Evolutionary conservation across 1,139 yeast species (phyloP).

Genomic region (Candida smagusa): DNA sequence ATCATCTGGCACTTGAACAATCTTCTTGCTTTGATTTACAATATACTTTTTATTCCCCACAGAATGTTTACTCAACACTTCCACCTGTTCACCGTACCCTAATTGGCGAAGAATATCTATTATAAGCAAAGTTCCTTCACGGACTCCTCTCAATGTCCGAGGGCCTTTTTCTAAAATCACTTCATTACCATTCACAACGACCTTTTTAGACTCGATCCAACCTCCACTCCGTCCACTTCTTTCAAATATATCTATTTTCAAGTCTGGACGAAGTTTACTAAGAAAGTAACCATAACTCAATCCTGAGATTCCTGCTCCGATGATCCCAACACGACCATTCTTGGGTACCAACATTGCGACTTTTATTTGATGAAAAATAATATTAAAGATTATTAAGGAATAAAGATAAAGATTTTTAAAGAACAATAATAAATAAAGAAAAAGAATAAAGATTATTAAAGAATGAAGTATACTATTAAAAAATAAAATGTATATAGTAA

Average conservation of each 20-base stretch:
- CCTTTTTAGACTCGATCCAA: constrained; percentile 57
- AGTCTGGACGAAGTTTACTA: constrained; percentile 65
- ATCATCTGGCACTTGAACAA: constrained; percentile 57
- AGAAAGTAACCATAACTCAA: constrained; percentile 75
- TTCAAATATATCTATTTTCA: constrained; percentile 63
- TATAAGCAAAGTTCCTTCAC: constrained; percentile 60
- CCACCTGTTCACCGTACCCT: constrained; percentile 39
- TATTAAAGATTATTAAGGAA: too few species aligned
- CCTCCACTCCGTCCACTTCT: constrained; percentile 63
- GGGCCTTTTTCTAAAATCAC: constrained; percentile 68
- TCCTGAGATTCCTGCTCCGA: constrained; percentile 91
- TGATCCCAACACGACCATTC: constrained; percentile 18
- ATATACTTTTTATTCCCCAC: constrained; percentile 63
- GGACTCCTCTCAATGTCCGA: constrained; percentile 67
- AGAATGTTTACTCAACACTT: constrained; percentile 47
- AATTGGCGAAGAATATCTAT: constrained; percentile 54
- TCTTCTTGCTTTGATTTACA: constrained; percentile 31
- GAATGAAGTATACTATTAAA: too few species aligned
- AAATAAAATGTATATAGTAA: too few species aligned
- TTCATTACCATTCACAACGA: constrained; percentile 7
- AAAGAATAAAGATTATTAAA: too few species aligned
- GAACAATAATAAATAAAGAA: too few species aligned
- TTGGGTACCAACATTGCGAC: constrained; percentile 1
- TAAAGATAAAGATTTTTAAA: too few species aligned
- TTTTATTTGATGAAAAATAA: too few species aligned